phyloP scores from a whole-genome alignment of 2,329 filamentous ascomycete species.

The Cladophialophora chaetospira region DNA sequence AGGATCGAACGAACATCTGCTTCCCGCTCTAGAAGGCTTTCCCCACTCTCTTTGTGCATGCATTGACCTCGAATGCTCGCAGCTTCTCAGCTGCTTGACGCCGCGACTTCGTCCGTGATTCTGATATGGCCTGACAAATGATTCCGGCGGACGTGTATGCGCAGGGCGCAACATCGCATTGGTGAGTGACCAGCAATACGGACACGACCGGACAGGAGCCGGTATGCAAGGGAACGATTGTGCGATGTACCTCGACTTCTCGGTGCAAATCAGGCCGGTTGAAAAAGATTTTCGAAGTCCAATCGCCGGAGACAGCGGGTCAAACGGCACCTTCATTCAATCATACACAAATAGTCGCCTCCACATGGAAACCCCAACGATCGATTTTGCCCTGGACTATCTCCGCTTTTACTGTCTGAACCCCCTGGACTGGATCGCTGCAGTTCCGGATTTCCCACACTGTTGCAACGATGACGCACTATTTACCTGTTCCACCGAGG shows the following conservation, averaged over 20 bases:
- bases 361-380: constrained; percentile 13
- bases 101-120: neutral
- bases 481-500: neutral
- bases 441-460: neutral
- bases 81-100: neutral
- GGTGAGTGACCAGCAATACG: neutral
- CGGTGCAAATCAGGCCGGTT: neutral
- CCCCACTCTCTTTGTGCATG: too few species aligned
- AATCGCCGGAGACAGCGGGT: neutral
- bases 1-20: too few species aligned
- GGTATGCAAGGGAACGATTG: neutral
- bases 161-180: neutral
- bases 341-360: neutral
- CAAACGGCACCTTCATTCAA: constrained; percentile 4
- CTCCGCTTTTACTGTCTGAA: constrained; percentile 5
- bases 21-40: too few species aligned
- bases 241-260: neutral
- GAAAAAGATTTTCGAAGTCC: neutral
- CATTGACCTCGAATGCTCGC: neutral
- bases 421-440: neutral
- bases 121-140: neutral
- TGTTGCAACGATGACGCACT: constrained; percentile 1
- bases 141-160: neutral
- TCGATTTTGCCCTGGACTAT: neutral
- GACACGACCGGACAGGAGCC: constrained; percentile 5